These are phyloP conservation scores for Cubamyces lactineus DNA, from an alignment of 768 basidiomycete genomes.

Conservation along the genomic window DNA sequence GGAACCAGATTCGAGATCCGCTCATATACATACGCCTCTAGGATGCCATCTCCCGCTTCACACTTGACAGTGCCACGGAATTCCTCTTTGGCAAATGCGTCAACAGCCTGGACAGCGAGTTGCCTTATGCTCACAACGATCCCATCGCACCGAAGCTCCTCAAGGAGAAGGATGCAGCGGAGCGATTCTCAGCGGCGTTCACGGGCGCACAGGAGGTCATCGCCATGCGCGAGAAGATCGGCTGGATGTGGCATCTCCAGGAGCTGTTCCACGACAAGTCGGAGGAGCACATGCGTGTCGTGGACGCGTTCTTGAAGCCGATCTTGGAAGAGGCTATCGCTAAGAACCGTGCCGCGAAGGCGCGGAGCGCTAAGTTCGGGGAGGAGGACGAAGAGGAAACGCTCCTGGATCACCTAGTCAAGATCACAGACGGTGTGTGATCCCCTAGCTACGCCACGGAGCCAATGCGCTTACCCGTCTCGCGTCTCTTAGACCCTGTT, in stretches of 20 bases:
- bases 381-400: constrained; percentile 39
- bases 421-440: constrained; percentile 41
- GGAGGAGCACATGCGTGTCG: constrained; percentile 40
- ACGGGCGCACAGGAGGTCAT: constrained; percentile 37
- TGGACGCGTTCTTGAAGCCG: constrained; percentile 44
- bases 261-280: constrained; percentile 42
- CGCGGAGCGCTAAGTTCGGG: constrained; percentile 10
- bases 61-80: constrained; percentile 56
- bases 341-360: constrained; percentile 10
- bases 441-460: neutral
- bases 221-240: constrained; percentile 34
- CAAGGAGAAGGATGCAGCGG: constrained; percentile 11
- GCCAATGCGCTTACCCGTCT: neutral
- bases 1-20: too few species aligned
- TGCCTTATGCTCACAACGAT: constrained; percentile 13
- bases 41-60: constrained; percentile 51
- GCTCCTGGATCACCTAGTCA: constrained; percentile 45
- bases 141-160: neutral
- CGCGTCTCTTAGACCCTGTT: constrained; percentile 28
- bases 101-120: constrained; percentile 39
- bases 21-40: constrained; percentile 26
- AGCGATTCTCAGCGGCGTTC: constrained; percentile 34
- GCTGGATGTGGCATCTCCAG: constrained; percentile 44
- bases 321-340: constrained; percentile 39
- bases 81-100: constrained; percentile 54